Conservation (phyloP, 345 rosid genomes). For the Crucihimalaya himalaica region DNA sequence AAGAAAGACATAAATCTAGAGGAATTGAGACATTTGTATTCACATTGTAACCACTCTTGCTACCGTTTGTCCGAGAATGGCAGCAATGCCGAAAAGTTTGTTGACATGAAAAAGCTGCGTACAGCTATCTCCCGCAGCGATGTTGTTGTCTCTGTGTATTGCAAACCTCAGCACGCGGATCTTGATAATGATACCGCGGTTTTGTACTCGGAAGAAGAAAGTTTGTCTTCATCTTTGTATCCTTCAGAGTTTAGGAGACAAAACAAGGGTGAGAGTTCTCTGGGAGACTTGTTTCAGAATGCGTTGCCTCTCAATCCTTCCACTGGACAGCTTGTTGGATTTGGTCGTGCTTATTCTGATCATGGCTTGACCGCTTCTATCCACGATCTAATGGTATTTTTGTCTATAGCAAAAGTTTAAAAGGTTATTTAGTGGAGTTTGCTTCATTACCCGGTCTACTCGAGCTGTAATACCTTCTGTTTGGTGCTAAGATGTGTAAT, state of each 20-base stretch:
- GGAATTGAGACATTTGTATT: slow-evolving; percentile 54
- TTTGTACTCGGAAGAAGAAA: slow-evolving; percentile 19
- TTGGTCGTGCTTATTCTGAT: slow-evolving; percentile 89
- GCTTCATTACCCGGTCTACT: slow-evolving; percentile 11
- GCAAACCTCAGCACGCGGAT: slow-evolving; percentile 42
- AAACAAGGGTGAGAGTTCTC: slow-evolving; percentile 37
- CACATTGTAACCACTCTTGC: slow-evolving; percentile 65
- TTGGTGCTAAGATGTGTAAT: slow-evolving; percentile 40
- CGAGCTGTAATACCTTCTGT: neutral
- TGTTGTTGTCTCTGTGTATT: slow-evolving; percentile 72
- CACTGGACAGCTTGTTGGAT: slow-evolving; percentile 65
- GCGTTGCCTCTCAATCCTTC: slow-evolving; percentile 55
- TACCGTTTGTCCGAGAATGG: slow-evolving; percentile 53
- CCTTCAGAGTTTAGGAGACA: slow-evolving; percentile 11
- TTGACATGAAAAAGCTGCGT: slow-evolving; percentile 60
- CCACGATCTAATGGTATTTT: slow-evolving; percentile 69
- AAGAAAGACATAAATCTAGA: slow-evolving; percentile 53
- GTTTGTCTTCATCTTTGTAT: slow-evolving; percentile 24
- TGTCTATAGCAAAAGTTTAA: neutral
- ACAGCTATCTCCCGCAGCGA: slow-evolving; percentile 67
- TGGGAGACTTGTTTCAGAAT: slow-evolving; percentile 47
- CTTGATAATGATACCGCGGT: neutral
- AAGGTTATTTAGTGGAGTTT: neutral
- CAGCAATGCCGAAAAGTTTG: slow-evolving; percentile 34
- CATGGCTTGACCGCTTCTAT: slow-evolving; percentile 81